Percentiles rank a stretch among this genome's conserved stretches.
These are phyloP conservation scores for Malassezia dermatis DNA, from an alignment of 1,284 basidiomycete species.

Conservation along the genomic window DNA sequence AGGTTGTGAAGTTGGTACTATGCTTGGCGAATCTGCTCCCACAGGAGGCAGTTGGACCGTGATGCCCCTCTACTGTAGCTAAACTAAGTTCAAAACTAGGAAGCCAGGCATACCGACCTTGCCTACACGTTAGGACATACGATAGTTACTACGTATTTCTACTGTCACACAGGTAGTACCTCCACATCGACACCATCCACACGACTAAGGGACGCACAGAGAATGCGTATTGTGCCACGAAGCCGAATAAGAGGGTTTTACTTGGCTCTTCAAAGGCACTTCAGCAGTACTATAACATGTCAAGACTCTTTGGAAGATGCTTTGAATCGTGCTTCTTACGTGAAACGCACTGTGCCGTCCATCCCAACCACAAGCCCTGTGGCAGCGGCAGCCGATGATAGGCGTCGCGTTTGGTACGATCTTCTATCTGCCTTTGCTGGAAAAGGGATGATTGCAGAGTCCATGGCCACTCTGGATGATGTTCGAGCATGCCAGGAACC, in stretches of 20 bases:
- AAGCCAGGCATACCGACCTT: no score
- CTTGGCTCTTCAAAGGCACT: background rate
- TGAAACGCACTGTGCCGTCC: background rate
- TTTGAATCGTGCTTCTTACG: background rate
- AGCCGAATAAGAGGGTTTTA: background rate
- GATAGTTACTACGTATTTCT: no score
- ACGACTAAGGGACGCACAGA: background rate
- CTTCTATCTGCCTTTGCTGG: constrained; percentile 12
- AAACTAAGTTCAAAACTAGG: background rate
- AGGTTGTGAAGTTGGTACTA: background rate
- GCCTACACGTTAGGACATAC: no score
- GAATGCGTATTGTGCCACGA: background rate
- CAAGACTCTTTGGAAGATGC: background rate
- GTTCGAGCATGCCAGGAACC: constrained; percentile 20
- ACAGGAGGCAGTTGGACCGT: background rate
- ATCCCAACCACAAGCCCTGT: background rate
- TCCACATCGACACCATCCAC: background rate
- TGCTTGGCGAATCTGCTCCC: background rate
- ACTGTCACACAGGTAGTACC: background rate
- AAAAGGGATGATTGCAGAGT: constrained; percentile 21
- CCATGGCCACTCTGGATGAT: constrained; percentile 20
- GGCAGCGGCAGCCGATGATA: background rate
- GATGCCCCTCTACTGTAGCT: background rate
- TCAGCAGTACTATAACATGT: background rate
- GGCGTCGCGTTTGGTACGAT: background rate